Base-by-base conservation (phyloP, 805 yeast genomes). In the Lipomyces kockii region DNA sequence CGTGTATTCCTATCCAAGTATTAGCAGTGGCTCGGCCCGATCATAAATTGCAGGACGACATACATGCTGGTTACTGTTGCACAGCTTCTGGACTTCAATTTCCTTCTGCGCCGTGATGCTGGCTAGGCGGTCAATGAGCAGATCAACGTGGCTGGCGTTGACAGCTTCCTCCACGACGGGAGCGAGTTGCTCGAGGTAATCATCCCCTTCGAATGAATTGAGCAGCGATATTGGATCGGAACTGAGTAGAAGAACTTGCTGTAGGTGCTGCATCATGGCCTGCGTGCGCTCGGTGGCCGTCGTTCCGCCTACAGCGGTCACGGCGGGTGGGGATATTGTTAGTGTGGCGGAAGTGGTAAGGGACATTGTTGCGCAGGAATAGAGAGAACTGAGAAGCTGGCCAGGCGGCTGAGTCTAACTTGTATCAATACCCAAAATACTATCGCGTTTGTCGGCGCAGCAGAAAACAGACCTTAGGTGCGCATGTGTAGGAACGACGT, bases 181-280 rank as follows among this genome's bases (percentile, higher is more conserved):
- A 1, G 91, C 89, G 67, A 92, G 82, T 76, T 90, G 91, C 70
- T 91, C 97, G 52, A 91, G 77, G 76, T 88, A 90, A 72, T 89
- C 93, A 65, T 87, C 89, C 53, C 72, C 67, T 51, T 71, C 68
- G 14, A 65, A 49, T 8, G 68, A 66, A 37, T 66, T 66, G 57
- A 66, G 62, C 12, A 69, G 60, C 12, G 72, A 70, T n/a, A 69
- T 49, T 27, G 72, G 72, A 34, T 70, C 73, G 6, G 73, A 70
- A 35, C 67, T 69, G 59, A 70, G 69, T n/a, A 70, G 63, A 4
- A 68, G 65, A 22, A 70, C 71, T 52, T 70, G 71, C 54, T 69
- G 73, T 29, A 70, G 64, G 17, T 69, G 68, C 35, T 53, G 63
- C 71, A 67, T 61, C 64, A 67, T 69, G 34, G 56, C 51, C 63